Conservation (phyloP, 345 rosid genomes). For the Conringia planisiliqua region DNA sequence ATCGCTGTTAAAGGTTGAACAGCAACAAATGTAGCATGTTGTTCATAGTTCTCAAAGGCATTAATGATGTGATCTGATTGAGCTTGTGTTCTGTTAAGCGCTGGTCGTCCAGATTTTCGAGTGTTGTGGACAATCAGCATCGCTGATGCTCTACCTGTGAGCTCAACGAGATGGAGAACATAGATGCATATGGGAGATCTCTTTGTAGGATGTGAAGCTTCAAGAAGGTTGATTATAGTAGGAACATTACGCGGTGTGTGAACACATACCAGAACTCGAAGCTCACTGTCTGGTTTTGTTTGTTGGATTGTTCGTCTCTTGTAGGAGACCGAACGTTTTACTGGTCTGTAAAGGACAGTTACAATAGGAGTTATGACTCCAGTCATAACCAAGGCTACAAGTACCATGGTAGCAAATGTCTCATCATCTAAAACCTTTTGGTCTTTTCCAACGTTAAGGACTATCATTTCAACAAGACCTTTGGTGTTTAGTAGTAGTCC, state of each 20-base stretch:
- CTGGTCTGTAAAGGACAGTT: constrained; percentile 55
- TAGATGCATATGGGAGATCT: constrained; percentile 72
- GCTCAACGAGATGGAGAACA: constrained; percentile 91
- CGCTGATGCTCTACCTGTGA: constrained; percentile 93
- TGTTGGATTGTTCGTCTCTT: constrained; percentile 64
- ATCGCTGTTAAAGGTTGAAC: constrained; percentile 88
- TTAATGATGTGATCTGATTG: constrained; percentile 90
- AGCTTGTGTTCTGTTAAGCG: constrained; percentile 83
- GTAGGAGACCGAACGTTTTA: constrained; percentile 60
- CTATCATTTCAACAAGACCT: constrained; percentile 89
- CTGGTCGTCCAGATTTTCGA: constrained; percentile 61
- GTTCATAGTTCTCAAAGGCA: constrained; percentile 83
- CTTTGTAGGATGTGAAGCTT: constrained; percentile 76
- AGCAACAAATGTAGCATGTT: constrained; percentile 49
- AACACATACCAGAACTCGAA: constrained; percentile 60
- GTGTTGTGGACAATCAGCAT: constrained; percentile 90
- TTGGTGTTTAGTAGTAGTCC: constrained; percentile 92
- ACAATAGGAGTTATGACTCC: constrained; percentile 66
- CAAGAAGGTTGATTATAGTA: constrained; percentile 79
- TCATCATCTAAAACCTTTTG: constrained; percentile 84
- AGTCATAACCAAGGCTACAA: constrained; percentile 72
- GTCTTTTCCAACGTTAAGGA: constrained; percentile 87
- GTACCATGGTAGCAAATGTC: constrained; percentile 75
- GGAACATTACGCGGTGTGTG: constrained; percentile 93
- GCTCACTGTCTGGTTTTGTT: constrained; percentile 64